Percentiles rank a stretch among this genome's conserved stretches.
These are phyloP conservation scores for Dactylellina haptotyla DNA, from an alignment of 2,329 filamentous ascomycete genomes.

Conservation along the genomic window DNA sequence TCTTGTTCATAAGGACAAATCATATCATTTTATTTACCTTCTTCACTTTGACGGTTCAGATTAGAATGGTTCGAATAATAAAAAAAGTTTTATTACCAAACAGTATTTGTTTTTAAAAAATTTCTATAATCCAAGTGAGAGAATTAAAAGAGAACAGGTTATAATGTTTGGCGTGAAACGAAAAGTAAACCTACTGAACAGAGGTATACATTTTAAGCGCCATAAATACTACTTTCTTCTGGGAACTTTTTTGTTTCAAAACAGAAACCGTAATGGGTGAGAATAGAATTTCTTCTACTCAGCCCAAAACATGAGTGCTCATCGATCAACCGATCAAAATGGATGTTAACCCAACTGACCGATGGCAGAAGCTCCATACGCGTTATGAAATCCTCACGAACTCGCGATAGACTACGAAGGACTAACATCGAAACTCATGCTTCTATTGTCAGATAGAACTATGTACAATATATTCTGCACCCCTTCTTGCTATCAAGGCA, in stretches of 20 bases:
- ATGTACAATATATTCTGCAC: not conserved
- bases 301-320: not conserved
- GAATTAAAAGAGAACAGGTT: too few species aligned
- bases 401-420: not conserved
- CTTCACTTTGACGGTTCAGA: too few species aligned
- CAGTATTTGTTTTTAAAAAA: not conserved
- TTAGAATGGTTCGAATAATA: too few species aligned
- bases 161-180: slow-evolving; percentile 52
- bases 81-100: not conserved
- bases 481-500: slow-evolving; percentile 3
- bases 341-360: not conserved
- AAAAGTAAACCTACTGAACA: slow-evolving; percentile 32
- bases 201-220: slow-evolving; percentile 53
- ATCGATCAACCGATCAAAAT: slow-evolving; percentile 26
- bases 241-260: slow-evolving; percentile 19
- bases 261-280: not conserved
- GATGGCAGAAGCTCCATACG: not conserved
- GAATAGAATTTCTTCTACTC: not conserved
- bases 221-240: slow-evolving; percentile 38
- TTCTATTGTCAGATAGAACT: slow-evolving; percentile 1
- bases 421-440: not conserved
- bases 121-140: too few species aligned
- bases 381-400: not conserved
- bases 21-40: too few species aligned
- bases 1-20: too few species aligned